phyloP scores from a whole-genome alignment of 495 filamentous ascomycete genomes.

The Tuber brumale region DNA sequence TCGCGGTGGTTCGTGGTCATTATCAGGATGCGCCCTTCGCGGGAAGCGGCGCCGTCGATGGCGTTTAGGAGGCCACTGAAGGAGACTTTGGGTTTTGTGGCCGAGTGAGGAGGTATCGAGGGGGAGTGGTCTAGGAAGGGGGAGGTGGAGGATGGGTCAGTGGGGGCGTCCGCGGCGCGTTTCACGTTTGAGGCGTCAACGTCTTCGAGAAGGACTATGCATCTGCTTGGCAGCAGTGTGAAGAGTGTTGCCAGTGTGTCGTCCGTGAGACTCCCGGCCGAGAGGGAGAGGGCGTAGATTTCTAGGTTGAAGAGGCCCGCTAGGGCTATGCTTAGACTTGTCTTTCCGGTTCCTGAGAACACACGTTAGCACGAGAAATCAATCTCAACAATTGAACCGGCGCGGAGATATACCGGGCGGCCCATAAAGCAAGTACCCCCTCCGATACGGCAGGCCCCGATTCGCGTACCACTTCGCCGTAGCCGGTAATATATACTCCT shows the following conservation, averaged over 20 bases:
- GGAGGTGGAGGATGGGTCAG: neutral
- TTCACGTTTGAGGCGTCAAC: conserved; percentile 67
- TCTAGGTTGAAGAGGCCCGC: conserved; percentile 62
- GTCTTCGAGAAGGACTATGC: conserved; percentile 66
- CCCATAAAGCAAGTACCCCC: conserved; percentile 80
- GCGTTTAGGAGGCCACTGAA: conserved; percentile 70
- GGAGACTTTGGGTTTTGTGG: conserved; percentile 45
- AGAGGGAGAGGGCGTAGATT: conserved; percentile 62
- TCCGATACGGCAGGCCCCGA: conserved; percentile 80
- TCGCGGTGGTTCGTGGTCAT: conserved; percentile 81
- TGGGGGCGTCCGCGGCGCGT: conserved; percentile 43
- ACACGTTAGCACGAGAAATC: conserved; percentile 15
- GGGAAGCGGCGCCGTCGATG: conserved; percentile 71
- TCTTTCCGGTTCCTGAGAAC: conserved; percentile 47
- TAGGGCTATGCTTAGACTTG: conserved; percentile 56
- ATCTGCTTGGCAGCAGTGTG: conserved; percentile 58
- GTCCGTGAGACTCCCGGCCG: conserved; percentile 57
- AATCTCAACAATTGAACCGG: neutral
- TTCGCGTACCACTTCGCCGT: conserved; percentile 72
- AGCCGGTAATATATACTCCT: conserved; percentile 73
- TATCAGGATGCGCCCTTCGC: conserved; percentile 71
- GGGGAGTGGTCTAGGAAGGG: too few species aligned
- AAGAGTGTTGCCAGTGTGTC: conserved; percentile 65
- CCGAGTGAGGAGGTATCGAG: neutral
- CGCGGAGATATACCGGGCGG: conserved; percentile 43